phyloP scores from a whole-genome alignment of 2,329 filamentous ascomycete species.

The Raffaelea arxii region DNA sequence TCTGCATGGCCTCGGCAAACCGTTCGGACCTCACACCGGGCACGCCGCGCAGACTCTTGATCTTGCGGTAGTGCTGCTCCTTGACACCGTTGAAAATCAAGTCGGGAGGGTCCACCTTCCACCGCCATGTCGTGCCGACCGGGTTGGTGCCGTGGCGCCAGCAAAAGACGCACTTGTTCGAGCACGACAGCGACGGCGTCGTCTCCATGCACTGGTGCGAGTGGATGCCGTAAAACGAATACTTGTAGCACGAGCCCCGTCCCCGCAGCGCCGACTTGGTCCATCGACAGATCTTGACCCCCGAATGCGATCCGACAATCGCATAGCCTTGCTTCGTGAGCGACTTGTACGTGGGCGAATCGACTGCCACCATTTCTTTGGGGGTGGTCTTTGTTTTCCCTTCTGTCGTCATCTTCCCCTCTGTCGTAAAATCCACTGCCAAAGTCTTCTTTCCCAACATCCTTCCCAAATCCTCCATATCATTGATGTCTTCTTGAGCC shows the following conservation, averaged over 20 bases:
- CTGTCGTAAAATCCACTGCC: too few relatives aligned
- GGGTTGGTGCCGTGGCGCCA: constrained; percentile 98
- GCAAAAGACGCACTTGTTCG: constrained; percentile 98
- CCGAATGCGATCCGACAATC: constrained; percentile 89
- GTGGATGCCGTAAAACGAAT: constrained; percentile 91
- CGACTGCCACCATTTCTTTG: constrained; percentile 92
- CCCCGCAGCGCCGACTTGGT: constrained; percentile 93
- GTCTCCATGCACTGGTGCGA: constrained; percentile 99
- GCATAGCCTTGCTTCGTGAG: constrained; percentile 95
- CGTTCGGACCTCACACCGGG: constrained; percentile 86
- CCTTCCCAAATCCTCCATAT: constrained; percentile 74
- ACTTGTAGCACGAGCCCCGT: constrained; percentile 95
- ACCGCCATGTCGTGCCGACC: constrained; percentile 92
- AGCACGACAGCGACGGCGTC: constrained; percentile 88
- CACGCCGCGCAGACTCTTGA: constrained; percentile 91
- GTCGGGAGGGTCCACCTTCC: constrained; percentile 86
- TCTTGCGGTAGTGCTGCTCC: constrained; percentile 89
- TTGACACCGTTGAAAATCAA: constrained; percentile 87
- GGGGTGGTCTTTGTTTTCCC: constrained; percentile 18
- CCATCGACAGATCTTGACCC: constrained; percentile 97
- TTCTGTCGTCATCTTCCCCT: too few relatives aligned
- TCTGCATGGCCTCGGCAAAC: constrained; percentile 85
- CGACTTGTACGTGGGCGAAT: constrained; percentile 77
- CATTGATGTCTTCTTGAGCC: constrained; percentile 69
- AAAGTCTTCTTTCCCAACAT: constrained; percentile 31